phyloP scores from a whole-genome alignment of 2,329 filamentous ascomycete species.

The Ophidiomyces ophidiicola region DNA sequence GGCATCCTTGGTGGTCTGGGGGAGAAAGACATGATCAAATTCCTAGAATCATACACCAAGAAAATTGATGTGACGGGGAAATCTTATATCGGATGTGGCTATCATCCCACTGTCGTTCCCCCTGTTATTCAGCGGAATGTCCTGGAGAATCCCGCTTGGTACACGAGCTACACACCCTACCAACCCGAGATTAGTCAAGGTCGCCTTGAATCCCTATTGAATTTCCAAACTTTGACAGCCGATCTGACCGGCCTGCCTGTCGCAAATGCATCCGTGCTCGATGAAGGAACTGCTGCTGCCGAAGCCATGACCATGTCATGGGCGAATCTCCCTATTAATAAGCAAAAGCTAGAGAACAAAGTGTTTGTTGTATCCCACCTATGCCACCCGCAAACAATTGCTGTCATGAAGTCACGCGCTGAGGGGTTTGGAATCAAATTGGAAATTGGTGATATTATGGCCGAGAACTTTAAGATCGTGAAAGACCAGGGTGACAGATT shows the following conservation, averaged over 20 bases:
- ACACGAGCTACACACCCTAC: slow-evolving; percentile 95
- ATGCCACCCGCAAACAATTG: slow-evolving; percentile 74
- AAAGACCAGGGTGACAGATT: slow-evolving; percentile 67
- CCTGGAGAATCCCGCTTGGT: slow-evolving; percentile 88
- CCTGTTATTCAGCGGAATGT: slow-evolving; percentile 88
- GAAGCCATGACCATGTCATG: slow-evolving; percentile 93
- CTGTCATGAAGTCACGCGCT: slow-evolving; percentile 71
- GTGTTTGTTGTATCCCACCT: slow-evolving; percentile 72
- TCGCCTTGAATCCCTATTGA: slow-evolving; percentile 77
- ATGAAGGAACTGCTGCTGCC: slow-evolving; percentile 83
- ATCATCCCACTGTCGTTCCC: slow-evolving; percentile 75
- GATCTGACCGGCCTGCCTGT: slow-evolving; percentile 80
- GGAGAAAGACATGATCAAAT: slow-evolving; percentile 33
- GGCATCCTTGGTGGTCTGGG: slow-evolving; percentile 36
- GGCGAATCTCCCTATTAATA: slow-evolving; percentile 57
- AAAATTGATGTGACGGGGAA: slow-evolving; percentile 51
- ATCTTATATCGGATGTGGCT: slow-evolving; percentile 71
- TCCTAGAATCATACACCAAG: slow-evolving; percentile 31
- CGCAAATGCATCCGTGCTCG: slow-evolving; percentile 79
- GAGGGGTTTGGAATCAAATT: slow-evolving; percentile 84
- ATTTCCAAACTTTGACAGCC: slow-evolving; percentile 87
- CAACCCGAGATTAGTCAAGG: slow-evolving; percentile 97
- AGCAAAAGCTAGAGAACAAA: slow-evolving; percentile 63
- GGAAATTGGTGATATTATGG: slow-evolving; percentile 57
- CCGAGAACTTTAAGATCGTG: slow-evolving; percentile 51